Percentiles rank a stretch among this genome's conserved stretches.
Conservation (phyloP, 495 filamentous ascomycete species). For the Neurospora sp. region DNA sequence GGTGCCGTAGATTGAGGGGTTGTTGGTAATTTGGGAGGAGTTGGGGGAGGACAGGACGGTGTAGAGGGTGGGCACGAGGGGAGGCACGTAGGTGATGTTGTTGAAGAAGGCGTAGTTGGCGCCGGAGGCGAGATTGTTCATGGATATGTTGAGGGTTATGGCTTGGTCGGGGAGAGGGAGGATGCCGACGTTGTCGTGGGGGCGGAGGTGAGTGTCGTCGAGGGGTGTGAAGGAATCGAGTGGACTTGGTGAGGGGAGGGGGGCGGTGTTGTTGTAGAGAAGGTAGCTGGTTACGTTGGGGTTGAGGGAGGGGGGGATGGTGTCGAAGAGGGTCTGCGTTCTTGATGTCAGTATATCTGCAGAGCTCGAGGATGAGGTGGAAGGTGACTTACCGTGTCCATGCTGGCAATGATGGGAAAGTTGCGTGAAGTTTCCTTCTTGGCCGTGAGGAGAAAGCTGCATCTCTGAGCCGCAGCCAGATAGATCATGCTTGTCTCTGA, state of each 20-base stretch:
- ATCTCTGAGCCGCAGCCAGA: constrained; percentile 60
- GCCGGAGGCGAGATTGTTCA: constrained; percentile 64
- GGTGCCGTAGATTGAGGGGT: constrained; percentile 61
- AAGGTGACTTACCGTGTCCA: constrained; percentile 43
- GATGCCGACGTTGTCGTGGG: constrained; percentile 50
- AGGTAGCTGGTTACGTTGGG: constrained; percentile 75
- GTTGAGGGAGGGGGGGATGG: constrained; percentile 52
- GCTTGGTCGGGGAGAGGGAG: constrained; percentile 48
- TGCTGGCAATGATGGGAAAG: constrained; percentile 54
- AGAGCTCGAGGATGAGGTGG: not conserved
- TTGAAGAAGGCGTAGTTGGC: constrained; percentile 81
- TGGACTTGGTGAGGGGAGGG: constrained; percentile 44
- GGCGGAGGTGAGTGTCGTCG: constrained; percentile 64
- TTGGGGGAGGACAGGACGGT: constrained; percentile 57
- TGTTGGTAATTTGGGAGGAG: constrained; percentile 22
- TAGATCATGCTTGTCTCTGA: constrained; percentile 53
- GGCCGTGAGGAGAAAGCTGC: constrained; percentile 56
- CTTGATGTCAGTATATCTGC: constrained; percentile 2
- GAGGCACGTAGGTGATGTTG: constrained; percentile 60
- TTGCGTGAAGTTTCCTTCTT: constrained; percentile 55
- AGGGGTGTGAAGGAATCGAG: constrained; percentile 53
- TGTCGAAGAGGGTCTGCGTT: constrained; percentile 57
- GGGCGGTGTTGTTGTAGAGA: constrained; percentile 53
- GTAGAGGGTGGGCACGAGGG: constrained; percentile 76
- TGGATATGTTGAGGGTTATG: constrained; percentile 54